These are phyloP conservation scores for Solanum paucissectum DNA, from an alignment of 257 asterid species.

Conservation along the genomic window DNA sequence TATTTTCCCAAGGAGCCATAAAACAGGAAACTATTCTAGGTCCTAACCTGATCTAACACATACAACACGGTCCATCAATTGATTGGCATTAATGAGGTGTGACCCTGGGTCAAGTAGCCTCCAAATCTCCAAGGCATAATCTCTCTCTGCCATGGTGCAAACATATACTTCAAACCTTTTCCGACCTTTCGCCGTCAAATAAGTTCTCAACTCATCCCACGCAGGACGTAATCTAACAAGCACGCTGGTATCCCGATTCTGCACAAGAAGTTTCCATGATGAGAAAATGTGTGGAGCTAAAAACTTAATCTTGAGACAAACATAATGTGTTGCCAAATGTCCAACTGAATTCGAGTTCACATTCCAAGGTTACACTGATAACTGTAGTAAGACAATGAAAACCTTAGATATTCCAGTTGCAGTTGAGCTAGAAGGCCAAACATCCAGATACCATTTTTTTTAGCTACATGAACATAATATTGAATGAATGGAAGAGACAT, in stretches of 20 bases:
- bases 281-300: background rate
- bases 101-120: slow-evolving; percentile 94
- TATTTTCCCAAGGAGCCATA: background rate
- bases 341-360: background rate
- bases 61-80: slow-evolving; percentile 73
- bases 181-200: slow-evolving; percentile 86
- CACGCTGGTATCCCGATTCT: slow-evolving; percentile 96
- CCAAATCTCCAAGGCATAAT: slow-evolving; percentile 99
- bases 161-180: slow-evolving; percentile 96
- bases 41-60: slow-evolving; percentile 81
- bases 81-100: slow-evolving; percentile 53
- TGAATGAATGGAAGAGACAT: background rate
- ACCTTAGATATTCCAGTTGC: background rate
- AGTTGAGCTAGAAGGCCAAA: background rate
- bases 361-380: background rate
- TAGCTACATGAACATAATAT: background rate
- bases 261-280: slow-evolving; percentile 20
- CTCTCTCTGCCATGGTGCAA: slow-evolving; percentile 99
- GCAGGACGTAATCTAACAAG: slow-evolving; percentile 95
- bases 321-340: background rate
- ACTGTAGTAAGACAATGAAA: background rate
- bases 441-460: background rate
- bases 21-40: background rate
- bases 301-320: background rate
- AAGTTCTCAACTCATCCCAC: slow-evolving; percentile 87